A percentile compares a stretch with the other conserved stretches of the same genome.
Conservation (phyloP, 495 filamentous ascomycete genomes). For the Penicillium verhagenii region DNA sequence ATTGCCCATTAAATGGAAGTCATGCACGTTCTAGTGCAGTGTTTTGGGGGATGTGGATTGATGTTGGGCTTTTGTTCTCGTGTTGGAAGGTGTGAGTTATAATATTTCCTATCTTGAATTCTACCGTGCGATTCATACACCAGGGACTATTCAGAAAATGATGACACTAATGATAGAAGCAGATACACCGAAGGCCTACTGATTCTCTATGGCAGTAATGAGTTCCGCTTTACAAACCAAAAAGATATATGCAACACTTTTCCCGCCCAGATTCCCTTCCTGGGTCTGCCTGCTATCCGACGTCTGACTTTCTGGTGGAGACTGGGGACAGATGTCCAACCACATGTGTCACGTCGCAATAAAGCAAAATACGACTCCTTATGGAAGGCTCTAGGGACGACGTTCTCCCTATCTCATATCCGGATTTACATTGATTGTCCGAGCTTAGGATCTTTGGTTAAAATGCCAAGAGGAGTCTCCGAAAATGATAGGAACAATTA, state of each 20-base stretch:
- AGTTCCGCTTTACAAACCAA: neutral
- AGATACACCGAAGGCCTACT: neutral
- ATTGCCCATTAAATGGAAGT: neutral
- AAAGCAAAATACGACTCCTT: neutral
- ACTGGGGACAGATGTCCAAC: neutral
- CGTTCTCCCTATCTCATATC: neutral
- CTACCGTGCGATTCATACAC: neutral
- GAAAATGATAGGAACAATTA: neutral
- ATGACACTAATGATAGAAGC: neutral
- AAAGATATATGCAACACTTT: neutral
- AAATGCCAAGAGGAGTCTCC: neutral
- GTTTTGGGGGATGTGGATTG: neutral
- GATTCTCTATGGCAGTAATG: neutral
- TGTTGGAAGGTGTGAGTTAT: constrained; percentile 6
- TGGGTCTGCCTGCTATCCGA: neutral
- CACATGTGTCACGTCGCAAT: neutral
- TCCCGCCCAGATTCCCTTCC: neutral
- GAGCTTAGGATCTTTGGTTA: neutral
- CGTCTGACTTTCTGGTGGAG: neutral
- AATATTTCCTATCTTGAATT: neutral
- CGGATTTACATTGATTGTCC: neutral
- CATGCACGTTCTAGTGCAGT: neutral
- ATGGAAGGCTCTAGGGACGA: neutral
- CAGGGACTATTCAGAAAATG: too few relatives aligned
- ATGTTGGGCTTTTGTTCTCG: neutral